These are phyloP conservation scores for Xerophyta viscosa DNA, from an alignment of 106 monocot species.

Conservation along the genomic window DNA sequence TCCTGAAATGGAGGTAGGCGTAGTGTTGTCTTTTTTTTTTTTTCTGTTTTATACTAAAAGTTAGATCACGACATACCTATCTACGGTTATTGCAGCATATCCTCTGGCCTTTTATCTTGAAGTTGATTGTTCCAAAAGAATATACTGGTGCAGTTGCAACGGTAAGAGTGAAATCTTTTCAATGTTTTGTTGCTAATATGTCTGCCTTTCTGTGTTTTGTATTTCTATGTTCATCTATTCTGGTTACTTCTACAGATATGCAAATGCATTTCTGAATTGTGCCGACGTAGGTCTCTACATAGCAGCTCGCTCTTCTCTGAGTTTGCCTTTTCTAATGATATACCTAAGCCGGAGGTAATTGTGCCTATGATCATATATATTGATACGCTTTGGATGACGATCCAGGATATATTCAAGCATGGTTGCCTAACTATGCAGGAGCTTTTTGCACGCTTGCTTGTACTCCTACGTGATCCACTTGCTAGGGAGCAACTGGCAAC, in stretches of 20 bases:
- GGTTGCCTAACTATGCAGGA: conserved; percentile 76
- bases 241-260: conserved; percentile 58
- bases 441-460: conserved; percentile 88
- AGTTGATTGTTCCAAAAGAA: conserved; percentile 80
- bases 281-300: conserved; percentile 42
- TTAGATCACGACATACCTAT: no score
- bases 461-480: conserved; percentile 90
- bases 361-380: no score
- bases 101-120: conserved; percentile 94
- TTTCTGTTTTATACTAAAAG: no score
- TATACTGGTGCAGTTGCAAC: conserved; percentile 90
- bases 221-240: conserved; percentile 3
- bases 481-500: conserved; percentile 74
- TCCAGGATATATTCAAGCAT: no score
- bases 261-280: conserved; percentile 86
- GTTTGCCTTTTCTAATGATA: conserved; percentile 44
- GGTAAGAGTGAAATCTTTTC: conserved; percentile 34
- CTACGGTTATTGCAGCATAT: conserved; percentile 60
- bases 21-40: no score
- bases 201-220: no score
- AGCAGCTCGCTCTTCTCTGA: conserved; percentile 28
- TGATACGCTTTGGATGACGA: no score
- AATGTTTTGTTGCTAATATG: no score
- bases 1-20: conserved; percentile 92
- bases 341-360: conserved; percentile 72